phyloP scores from a whole-genome alignment of 2,329 filamentous ascomycete species.

The Penicillium occitanis region DNA sequence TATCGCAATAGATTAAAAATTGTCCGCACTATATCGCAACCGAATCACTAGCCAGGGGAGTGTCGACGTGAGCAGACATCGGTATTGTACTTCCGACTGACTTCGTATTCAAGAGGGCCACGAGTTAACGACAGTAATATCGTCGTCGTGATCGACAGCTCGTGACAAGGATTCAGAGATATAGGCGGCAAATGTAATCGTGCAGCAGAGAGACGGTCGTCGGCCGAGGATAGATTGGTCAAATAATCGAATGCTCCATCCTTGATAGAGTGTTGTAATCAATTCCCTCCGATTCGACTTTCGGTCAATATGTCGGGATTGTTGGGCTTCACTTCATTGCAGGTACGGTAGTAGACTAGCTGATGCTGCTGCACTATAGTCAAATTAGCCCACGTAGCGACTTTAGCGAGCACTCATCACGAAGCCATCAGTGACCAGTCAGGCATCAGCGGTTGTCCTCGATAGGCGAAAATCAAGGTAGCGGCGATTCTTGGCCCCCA shows the following conservation, averaged over 20 bases:
- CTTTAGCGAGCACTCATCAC: background rate
- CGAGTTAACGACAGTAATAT: background rate
- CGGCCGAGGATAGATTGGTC: background rate
- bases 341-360: background rate
- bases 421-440: background rate
- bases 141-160: background rate
- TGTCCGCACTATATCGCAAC: background rate
- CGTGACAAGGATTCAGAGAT: background rate
- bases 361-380: background rate
- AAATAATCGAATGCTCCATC: background rate
- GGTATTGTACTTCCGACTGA: background rate
- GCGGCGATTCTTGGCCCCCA: constrained; percentile 6
- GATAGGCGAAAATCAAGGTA: background rate
- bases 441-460: background rate
- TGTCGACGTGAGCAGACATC: background rate
- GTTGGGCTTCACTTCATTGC: background rate
- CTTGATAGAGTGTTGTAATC: background rate
- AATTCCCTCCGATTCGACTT: background rate
- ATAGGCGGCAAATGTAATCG: background rate
- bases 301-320: background rate
- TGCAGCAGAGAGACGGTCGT: background rate
- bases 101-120: background rate
- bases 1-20: background rate
- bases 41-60: background rate
- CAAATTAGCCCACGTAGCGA: background rate